Conservation (phyloP, 768 basidiomycete species). For the Leccinum arenicola region DNA sequence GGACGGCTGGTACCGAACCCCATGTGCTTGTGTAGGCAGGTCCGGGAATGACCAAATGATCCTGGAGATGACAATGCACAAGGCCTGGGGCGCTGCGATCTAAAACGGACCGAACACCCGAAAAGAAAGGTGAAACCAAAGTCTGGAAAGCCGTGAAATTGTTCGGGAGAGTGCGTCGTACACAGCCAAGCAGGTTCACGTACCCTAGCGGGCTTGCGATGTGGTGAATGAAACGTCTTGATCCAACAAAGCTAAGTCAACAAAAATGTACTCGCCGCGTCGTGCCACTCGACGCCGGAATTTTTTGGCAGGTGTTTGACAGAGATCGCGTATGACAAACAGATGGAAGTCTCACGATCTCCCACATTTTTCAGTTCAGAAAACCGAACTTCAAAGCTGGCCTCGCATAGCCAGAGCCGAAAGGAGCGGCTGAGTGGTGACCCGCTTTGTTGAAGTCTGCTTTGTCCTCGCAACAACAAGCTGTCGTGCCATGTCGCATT, state of each 20-base stretch:
- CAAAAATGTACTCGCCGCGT: neutral
- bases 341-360: slow-evolving; percentile 18
- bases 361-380: slow-evolving; percentile 1
- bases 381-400: neutral
- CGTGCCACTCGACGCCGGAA: slow-evolving; percentile 10
- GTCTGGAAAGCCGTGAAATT: too few relatives aligned
- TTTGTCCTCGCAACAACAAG: slow-evolving; percentile 5
- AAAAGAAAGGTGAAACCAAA: neutral
- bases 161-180: too few relatives aligned
- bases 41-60: neutral
- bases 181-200: slow-evolving; percentile 4
- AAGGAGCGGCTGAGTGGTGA: neutral
- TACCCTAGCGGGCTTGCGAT: neutral
- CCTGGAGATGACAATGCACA: neutral
- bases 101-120: neutral
- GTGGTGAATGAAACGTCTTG: neutral
- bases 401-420: neutral
- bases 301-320: slow-evolving; percentile 19
- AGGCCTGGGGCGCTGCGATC: neutral
- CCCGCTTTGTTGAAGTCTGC: slow-evolving; percentile 20
- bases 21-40: neutral
- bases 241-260: neutral
- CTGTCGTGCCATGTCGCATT: too few relatives aligned
- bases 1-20: neutral
- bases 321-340: slow-evolving; percentile 14